Conservation (phyloP, 345 rosid species). For the Eucalyptus regnans region DNA sequence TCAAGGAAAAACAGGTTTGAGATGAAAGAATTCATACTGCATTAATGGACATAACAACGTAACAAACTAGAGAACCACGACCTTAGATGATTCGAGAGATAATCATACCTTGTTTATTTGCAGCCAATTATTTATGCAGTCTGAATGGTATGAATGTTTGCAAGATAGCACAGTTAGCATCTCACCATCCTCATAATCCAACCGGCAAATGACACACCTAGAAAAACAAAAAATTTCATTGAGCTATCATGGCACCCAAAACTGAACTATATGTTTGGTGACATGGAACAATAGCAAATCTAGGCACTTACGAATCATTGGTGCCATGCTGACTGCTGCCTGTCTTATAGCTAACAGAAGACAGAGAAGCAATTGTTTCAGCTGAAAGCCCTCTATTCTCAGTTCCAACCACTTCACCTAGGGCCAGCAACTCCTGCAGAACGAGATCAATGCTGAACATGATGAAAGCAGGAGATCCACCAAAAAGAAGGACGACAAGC, state of each 20-base stretch:
- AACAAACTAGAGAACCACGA: neutral
- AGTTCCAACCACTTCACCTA: constrained; percentile 83
- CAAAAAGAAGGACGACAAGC: neutral
- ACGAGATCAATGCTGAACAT: neutral
- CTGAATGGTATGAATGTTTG: constrained; percentile 90
- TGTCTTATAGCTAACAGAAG: constrained; percentile 52
- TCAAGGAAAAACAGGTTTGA: neutral
- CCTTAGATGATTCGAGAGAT: neutral
- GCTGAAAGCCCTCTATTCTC: constrained; percentile 93
- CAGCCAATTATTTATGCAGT: constrained; percentile 93
- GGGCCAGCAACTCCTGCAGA: constrained; percentile 79
- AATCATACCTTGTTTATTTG: constrained; percentile 73
- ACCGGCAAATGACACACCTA: constrained; percentile 91
- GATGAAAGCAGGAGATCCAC: neutral
- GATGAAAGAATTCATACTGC: neutral
- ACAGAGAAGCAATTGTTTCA: constrained; percentile 66
- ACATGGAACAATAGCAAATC: neutral
- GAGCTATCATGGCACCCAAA: neutral
- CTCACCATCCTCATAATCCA: constrained; percentile 86
- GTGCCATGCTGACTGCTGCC: constrained; percentile 75
- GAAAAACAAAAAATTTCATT: neutral
- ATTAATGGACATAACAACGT: neutral
- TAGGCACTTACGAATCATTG: constrained; percentile 68
- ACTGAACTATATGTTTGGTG: neutral
- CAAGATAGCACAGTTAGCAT: constrained; percentile 74